These are phyloP conservation scores for Fusarium sarcochroum DNA, from an alignment of 2,329 filamentous ascomycete species.

Conservation along the genomic window DNA sequence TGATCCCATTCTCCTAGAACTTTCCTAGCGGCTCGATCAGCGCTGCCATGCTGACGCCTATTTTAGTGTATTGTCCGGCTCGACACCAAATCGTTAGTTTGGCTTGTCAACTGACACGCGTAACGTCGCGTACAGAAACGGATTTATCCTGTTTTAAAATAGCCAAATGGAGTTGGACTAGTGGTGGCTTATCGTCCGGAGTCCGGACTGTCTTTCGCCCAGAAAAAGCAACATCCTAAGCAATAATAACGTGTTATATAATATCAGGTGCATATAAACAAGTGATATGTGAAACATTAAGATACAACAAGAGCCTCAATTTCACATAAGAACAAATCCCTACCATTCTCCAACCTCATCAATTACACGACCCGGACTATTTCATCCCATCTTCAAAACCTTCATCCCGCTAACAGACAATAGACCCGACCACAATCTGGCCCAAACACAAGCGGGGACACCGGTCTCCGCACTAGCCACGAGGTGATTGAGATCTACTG, in stretches of 20 bases:
- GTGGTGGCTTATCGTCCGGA: too few relatives aligned
- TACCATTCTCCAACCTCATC: not conserved
- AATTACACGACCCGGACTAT: not conserved
- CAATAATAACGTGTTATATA: not conserved
- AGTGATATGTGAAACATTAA: not conserved
- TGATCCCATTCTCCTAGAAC: constrained; percentile 9
- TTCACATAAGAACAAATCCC: too few relatives aligned
- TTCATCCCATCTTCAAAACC: not conserved
- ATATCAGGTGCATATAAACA: constrained; percentile 7
- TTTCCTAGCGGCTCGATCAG: constrained; percentile 28
- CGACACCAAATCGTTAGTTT: constrained; percentile 13
- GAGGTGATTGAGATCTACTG: constrained; percentile 33
- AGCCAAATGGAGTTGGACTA: too few relatives aligned
- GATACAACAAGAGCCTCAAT: not conserved
- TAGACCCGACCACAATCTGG: constrained; percentile 1
- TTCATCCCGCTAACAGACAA: not conserved
- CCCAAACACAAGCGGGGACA: constrained; percentile 2
- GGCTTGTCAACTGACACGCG: not conserved
- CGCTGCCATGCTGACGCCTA: constrained; percentile 19
- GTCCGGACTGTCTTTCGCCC: too few relatives aligned
- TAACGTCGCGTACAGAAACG: not conserved
- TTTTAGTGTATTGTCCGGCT: constrained; percentile 12
- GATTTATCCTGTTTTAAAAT: not conserved
- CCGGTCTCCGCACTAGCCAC: constrained; percentile 5
- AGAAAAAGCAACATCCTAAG: constrained; percentile 3